Conservation (phyloP, 2,329 filamentous ascomycete species). For the Nothophoma quercina region DNA sequence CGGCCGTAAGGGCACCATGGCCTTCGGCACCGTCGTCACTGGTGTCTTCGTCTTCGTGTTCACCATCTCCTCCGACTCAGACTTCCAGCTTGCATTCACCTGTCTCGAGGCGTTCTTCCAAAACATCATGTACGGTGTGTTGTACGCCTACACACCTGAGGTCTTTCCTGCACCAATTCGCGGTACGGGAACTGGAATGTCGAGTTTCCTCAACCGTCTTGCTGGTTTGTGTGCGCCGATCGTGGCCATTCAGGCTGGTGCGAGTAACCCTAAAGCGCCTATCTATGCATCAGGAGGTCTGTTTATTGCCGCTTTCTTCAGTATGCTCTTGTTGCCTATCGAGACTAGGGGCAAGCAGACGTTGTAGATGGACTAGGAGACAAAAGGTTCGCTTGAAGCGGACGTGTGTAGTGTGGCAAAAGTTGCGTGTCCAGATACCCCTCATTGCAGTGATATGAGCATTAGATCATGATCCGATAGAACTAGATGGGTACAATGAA, state of each 20-base stretch:
- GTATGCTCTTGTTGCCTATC: slow-evolving; percentile 53
- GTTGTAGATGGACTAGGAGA: slow-evolving; percentile 35
- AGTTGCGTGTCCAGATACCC: neutral
- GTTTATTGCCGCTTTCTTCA: slow-evolving; percentile 54
- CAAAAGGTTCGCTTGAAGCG: neutral
- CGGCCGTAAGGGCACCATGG: slow-evolving; percentile 76
- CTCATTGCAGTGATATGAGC: neutral
- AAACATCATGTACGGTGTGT: slow-evolving; percentile 66
- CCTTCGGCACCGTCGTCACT: slow-evolving; percentile 70
- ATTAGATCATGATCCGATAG: no score
- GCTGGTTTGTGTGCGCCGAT: slow-evolving; percentile 74
- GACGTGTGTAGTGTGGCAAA: neutral
- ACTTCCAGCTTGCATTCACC: slow-evolving; percentile 69
- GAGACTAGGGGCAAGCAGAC: slow-evolving; percentile 54
- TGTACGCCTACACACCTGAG: slow-evolving; percentile 80
- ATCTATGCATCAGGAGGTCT: slow-evolving; percentile 54
- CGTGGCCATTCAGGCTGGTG: slow-evolving; percentile 61
- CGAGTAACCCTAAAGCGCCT: slow-evolving; percentile 49
- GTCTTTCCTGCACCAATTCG: slow-evolving; percentile 76
- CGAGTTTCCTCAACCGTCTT: slow-evolving; percentile 73
- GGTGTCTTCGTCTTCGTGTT: slow-evolving; percentile 75
- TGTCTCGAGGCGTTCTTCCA: slow-evolving; percentile 75
- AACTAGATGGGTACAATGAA: neutral
- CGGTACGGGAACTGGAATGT: slow-evolving; percentile 75
- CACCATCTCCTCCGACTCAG: slow-evolving; percentile 63